These are phyloP conservation scores for Aspergillus pseudoglaucus DNA, from an alignment of 2,329 filamentous ascomycete species.

Conservation along the genomic window DNA sequence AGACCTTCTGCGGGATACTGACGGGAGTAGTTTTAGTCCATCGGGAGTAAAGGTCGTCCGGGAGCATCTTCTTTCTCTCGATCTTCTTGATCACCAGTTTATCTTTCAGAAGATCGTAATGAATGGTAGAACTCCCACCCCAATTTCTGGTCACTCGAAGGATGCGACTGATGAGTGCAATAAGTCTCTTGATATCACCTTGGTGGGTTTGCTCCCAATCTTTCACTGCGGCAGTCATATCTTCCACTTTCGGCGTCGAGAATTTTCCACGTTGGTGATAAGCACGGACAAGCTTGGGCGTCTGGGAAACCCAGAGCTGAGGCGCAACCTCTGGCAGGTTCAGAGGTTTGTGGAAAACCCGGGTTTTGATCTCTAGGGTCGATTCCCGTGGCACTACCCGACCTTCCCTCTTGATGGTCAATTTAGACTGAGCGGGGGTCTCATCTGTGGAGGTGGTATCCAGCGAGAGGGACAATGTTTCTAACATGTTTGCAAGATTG, in stretches of 20 bases:
- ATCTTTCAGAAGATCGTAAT: no score
- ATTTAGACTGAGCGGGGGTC: slow-evolving; percentile 12
- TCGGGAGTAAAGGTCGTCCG: no score
- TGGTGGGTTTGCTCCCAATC: slow-evolving; percentile 34
- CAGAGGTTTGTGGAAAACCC: slow-evolving; percentile 27
- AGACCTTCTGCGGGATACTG: no score
- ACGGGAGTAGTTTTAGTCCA: no score
- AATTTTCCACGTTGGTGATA: slow-evolving; percentile 38
- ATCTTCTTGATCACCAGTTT: no score
- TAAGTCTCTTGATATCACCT: slow-evolving; percentile 24
- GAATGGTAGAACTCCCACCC: no score
- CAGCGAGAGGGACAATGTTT: slow-evolving; percentile 6
- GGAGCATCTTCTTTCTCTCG: no score
- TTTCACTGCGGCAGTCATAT: slow-evolving; percentile 26
- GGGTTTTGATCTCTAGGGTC: slow-evolving; percentile 44
- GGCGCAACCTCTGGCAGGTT: slow-evolving; percentile 30
- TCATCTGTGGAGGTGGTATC: background rate
- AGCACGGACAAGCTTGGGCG: slow-evolving; percentile 42
- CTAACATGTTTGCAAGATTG: slow-evolving; percentile 10
- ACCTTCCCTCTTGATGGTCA: slow-evolving; percentile 28
- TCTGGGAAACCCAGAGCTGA: slow-evolving; percentile 45
- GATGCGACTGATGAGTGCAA: slow-evolving; percentile 20
- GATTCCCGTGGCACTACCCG: slow-evolving; percentile 25
- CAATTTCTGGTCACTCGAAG: no score
- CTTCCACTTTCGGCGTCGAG: slow-evolving; percentile 25